A percentile compares a stretch with the other conserved stretches of the same genome.
Conservation (phyloP, 2,329 filamentous ascomycete species). For the Aspergillus texensis region DNA sequence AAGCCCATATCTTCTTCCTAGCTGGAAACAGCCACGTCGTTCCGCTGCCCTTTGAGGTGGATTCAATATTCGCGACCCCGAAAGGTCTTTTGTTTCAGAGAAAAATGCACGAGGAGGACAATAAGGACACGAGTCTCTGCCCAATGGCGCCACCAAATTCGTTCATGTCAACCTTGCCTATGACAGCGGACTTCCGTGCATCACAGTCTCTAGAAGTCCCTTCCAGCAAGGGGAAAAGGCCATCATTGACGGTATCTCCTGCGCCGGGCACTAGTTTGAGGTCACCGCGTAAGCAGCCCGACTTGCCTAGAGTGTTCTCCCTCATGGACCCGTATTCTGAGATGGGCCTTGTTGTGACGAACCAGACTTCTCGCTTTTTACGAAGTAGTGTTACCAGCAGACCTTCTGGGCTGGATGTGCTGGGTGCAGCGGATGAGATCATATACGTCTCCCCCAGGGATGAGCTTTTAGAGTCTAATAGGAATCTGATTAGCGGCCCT, state of each 20-base stretch:
- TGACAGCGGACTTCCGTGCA: slow-evolving; percentile 36
- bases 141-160: slow-evolving; percentile 75
- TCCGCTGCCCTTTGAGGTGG: slow-evolving; percentile 92
- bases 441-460: slow-evolving; percentile 76
- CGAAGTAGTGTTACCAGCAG: slow-evolving; percentile 30
- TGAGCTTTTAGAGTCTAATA: slow-evolving; percentile 34
- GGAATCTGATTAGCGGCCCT: slow-evolving; percentile 47
- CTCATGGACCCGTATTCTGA: slow-evolving; percentile 85
- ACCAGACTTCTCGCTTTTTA: slow-evolving; percentile 36
- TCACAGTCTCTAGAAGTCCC: slow-evolving; percentile 39
- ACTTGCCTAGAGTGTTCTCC: slow-evolving; percentile 70
- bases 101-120: slow-evolving; percentile 56
- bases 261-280: slow-evolving; percentile 59
- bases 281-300: slow-evolving; percentile 57
- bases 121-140: slow-evolving; percentile 13
- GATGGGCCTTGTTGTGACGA: slow-evolving; percentile 76
- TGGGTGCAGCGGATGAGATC: slow-evolving; percentile 79
- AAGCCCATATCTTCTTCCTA: slow-evolving; percentile 91
- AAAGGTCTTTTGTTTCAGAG: slow-evolving; percentile 84
- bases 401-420: slow-evolving; percentile 53
- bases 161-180: slow-evolving; percentile 71
- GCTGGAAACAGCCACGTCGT: slow-evolving; percentile 85
- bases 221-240: slow-evolving; percentile 44
- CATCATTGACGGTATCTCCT: slow-evolving; percentile 52
- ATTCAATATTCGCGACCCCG: slow-evolving; percentile 80